Percentiles rank a stretch among this genome's conserved stretches.
Evolutionary conservation across 805 yeast species (phyloP).

Genomic region (Sugiyamaella mastotermitis): DNA sequence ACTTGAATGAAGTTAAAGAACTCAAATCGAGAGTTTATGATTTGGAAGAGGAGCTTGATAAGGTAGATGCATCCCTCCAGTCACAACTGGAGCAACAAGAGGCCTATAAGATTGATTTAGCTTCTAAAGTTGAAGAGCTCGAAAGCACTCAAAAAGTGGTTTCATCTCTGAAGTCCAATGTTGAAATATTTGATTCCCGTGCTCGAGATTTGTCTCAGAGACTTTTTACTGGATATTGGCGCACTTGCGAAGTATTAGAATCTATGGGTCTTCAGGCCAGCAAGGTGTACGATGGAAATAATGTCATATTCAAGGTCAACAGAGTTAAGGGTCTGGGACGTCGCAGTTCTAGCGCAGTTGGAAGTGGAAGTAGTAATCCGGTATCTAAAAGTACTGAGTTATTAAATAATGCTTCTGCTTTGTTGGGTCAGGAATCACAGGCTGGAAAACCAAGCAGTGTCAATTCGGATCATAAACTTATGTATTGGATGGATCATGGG

Average conservation of each 20-base stretch:
- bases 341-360: not conserved
- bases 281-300: slow-evolving; percentile 37
- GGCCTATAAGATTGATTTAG: slow-evolving; percentile 27
- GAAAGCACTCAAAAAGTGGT: slow-evolving; percentile 7
- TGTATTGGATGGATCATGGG: slow-evolving; percentile 45
- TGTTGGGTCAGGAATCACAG: not conserved
- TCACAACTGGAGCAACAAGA: slow-evolving; percentile 32
- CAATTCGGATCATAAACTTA: slow-evolving; percentile 18
- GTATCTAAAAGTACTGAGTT: slow-evolving; percentile 4
- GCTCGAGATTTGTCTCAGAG: slow-evolving; percentile 40
- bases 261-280: slow-evolving; percentile 69
- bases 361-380: too few relatives aligned
- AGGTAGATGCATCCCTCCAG: slow-evolving; percentile 24
- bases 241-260: slow-evolving; percentile 56
- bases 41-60: slow-evolving; percentile 40
- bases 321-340: slow-evolving; percentile 66
- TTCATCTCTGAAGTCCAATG: slow-evolving; percentile 3
- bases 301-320: slow-evolving; percentile 35
- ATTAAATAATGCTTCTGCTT: not conserved
- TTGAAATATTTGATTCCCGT: slow-evolving; percentile 30
- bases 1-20: slow-evolving; percentile 45
- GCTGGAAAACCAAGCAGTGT: too few relatives aligned
- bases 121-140: slow-evolving; percentile 12
- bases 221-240: slow-evolving; percentile 28
- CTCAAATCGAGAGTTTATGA: slow-evolving; percentile 42